Percentiles rank a stretch among this genome's conserved stretches.
These are phyloP conservation scores for Euphorbia corollata DNA, from an alignment of 441 rosid genomes.

Conservation along the genomic window DNA sequence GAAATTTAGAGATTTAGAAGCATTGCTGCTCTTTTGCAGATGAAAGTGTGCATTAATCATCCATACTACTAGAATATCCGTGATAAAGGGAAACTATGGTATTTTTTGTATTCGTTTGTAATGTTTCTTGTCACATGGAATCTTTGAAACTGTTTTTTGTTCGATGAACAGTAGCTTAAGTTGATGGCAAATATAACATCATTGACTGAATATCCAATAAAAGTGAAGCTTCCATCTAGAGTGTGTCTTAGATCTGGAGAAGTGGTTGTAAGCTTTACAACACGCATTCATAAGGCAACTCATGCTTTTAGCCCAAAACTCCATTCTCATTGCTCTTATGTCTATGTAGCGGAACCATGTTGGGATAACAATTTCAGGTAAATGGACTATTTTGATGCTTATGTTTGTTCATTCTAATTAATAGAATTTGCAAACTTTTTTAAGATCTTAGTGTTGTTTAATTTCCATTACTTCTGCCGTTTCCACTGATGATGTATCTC, in stretches of 20 bases:
- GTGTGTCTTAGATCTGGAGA: conserved; percentile 27
- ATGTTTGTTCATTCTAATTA: background rate
- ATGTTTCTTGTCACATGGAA: background rate
- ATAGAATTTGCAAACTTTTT: background rate
- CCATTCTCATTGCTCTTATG: conserved; percentile 25
- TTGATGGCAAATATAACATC: background rate
- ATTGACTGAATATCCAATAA: conserved; percentile 18
- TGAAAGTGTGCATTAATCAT: background rate
- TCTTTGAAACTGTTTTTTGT: background rate
- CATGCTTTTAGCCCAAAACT: conserved; percentile 32
- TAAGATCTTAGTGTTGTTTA: background rate
- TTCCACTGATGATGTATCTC: too few relatives aligned
- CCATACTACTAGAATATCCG: too few relatives aligned
- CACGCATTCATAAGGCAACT: conserved; percentile 25
- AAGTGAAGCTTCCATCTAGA: conserved; percentile 21
- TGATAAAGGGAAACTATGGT: background rate
- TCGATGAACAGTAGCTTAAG: background rate
- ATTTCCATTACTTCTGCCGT: too few relatives aligned
- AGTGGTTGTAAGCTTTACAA: conserved; percentile 17
- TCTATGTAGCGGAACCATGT: conserved; percentile 30
- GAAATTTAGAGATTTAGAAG: too few relatives aligned
- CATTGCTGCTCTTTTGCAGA: background rate
- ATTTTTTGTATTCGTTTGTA: background rate
- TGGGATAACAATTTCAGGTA: conserved; percentile 35
- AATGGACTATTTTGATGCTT: conserved; percentile 10